phyloP scores from a whole-genome alignment of 768 basidiomycete species.

The Goffeauzyma gilvescens region DNA sequence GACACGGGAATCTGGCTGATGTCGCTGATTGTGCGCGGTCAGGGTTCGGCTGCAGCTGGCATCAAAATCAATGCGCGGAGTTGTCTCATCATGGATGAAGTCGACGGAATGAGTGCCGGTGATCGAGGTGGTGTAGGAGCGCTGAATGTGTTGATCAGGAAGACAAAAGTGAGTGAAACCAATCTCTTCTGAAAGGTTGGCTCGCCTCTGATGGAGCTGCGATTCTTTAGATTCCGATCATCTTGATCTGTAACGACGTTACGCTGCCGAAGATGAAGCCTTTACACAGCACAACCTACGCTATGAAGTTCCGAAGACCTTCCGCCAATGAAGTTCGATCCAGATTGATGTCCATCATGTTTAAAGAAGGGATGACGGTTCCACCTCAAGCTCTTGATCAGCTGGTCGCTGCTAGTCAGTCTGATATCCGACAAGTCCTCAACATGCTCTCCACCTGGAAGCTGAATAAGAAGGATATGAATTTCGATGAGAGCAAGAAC shows the following conservation, averaged over 20 bases:
- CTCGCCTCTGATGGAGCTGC: too few species aligned
- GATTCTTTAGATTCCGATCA: conserved; percentile 71
- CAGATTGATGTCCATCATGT: conserved; percentile 61
- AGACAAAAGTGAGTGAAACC: conserved; percentile 49
- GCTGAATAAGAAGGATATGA: conserved; percentile 53
- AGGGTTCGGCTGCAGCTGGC: conserved; percentile 50
- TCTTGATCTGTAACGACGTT: conserved; percentile 88
- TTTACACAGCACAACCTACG: conserved; percentile 49
- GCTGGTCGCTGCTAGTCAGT: conserved; percentile 68
- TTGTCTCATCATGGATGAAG: conserved; percentile 96
- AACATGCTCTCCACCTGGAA: conserved; percentile 99
- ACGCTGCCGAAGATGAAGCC: conserved; percentile 82
- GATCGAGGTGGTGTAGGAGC: conserved; percentile 94
- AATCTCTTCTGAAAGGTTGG: background rate
- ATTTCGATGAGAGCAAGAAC: conserved; percentile 78
- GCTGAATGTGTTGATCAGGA: conserved; percentile 74
- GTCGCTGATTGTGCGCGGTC: background rate
- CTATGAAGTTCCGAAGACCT: conserved; percentile 62
- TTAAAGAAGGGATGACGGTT: conserved; percentile 81
- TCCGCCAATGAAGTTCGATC: conserved; percentile 58
- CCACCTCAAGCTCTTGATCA: conserved; percentile 80
- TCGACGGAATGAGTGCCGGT: conserved; percentile 96
- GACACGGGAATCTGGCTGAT: background rate
- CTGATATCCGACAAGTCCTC: conserved; percentile 88
- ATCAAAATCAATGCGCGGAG: conserved; percentile 57